Evolutionary conservation across 768 basidiomycete genomes (phyloP).

Genomic region (Mycena polygramma): DNA sequence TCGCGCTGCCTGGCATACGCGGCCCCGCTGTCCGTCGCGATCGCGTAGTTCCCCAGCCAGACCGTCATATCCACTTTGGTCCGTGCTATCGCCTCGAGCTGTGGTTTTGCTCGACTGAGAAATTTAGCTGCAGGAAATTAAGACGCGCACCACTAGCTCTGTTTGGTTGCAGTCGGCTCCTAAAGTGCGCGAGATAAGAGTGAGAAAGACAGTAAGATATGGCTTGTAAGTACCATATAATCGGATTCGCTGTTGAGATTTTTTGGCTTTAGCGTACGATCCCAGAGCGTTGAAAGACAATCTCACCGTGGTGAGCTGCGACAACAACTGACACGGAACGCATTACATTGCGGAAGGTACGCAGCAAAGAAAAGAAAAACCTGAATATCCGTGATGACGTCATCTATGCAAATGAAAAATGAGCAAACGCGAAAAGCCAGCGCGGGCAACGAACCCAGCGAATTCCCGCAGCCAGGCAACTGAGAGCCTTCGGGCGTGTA

Average conservation of each 20-base stretch:
- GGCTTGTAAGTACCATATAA: constrained; percentile 69
- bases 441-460: constrained; percentile 44
- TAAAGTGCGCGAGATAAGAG: neutral
- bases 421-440: neutral
- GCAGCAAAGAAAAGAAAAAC: constrained; percentile 46
- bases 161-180: constrained; percentile 86
- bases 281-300: constrained; percentile 13
- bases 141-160: constrained; percentile 70
- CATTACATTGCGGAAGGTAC: neutral
- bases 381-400: constrained; percentile 81
- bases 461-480: constrained; percentile 77
- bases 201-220: neutral
- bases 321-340: constrained; percentile 68
- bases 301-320: constrained; percentile 81
- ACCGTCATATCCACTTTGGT: constrained; percentile 92
- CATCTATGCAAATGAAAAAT: constrained; percentile 46
- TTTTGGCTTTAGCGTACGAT: neutral
- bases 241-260: constrained; percentile 68
- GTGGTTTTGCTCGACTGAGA: neutral
- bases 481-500: constrained; percentile 87
- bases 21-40: constrained; percentile 70
- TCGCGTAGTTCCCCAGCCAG: constrained; percentile 79
- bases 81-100: constrained; percentile 90
- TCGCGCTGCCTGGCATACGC: constrained; percentile 83
- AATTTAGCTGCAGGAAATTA: neutral